phyloP scores from a whole-genome alignment of 495 filamentous ascomycete genomes.

The Mycothermus thermophilus region DNA sequence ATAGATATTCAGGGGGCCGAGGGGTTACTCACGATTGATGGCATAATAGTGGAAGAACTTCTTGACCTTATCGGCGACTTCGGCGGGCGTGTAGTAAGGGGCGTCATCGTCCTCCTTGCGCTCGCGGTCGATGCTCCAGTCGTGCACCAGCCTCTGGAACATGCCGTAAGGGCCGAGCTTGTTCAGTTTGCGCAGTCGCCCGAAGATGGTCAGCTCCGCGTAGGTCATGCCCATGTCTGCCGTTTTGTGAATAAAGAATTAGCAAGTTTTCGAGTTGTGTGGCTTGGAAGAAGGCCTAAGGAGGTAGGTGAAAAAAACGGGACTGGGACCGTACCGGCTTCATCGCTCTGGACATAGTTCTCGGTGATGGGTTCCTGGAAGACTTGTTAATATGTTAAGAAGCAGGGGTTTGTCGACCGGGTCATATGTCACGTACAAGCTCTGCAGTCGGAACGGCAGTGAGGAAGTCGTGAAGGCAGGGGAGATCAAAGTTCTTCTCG shows the following conservation, averaged over 20 bases:
- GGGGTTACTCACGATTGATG: slow-evolving; percentile 15
- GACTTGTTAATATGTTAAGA: background rate
- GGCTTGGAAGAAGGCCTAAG: too few relatives aligned
- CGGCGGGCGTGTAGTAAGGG: slow-evolving; percentile 17
- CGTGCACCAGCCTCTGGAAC: slow-evolving; percentile 54
- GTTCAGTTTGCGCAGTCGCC: slow-evolving; percentile 48
- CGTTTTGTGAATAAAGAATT: too few relatives aligned
- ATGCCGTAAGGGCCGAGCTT: slow-evolving; percentile 62
- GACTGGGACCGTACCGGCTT: slow-evolving; percentile 41
- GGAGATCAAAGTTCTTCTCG: slow-evolving; percentile 44
- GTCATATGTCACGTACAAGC: slow-evolving; percentile 21
- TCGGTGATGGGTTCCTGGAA: slow-evolving; percentile 53
- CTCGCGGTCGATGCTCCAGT: slow-evolving; percentile 45
- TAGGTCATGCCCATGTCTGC: slow-evolving; percentile 34
- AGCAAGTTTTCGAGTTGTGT: too few relatives aligned
- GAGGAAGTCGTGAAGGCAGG: slow-evolving; percentile 65
- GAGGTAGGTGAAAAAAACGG: too few relatives aligned
- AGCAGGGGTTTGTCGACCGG: too few relatives aligned
- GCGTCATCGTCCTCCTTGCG: slow-evolving; percentile 17
- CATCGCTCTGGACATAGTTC: slow-evolving; percentile 52
- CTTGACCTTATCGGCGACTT: slow-evolving; percentile 48
- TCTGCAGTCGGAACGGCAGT: slow-evolving; percentile 69
- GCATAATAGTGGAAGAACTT: slow-evolving; percentile 55
- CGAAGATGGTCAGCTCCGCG: slow-evolving; percentile 29
- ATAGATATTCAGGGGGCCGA: too few relatives aligned